These are phyloP conservation scores for Polymyxa betae DNA, from an alignment of 208 protist genomes.

Conservation along the genomic window DNA sequence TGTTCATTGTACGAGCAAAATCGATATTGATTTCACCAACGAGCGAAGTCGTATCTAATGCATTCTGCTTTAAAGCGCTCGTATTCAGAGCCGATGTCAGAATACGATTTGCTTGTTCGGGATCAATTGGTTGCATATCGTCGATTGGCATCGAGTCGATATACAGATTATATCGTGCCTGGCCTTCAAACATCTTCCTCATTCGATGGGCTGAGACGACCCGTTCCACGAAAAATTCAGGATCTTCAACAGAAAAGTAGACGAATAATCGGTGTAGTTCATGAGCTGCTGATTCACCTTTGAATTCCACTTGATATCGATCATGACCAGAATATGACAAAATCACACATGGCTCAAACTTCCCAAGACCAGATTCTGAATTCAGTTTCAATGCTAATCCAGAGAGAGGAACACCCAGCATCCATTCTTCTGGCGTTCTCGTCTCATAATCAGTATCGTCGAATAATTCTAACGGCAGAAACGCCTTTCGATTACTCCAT, in stretches of 20 bases:
- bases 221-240: conserved; percentile 53
- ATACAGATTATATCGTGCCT: conserved; percentile 56
- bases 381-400: not conserved
- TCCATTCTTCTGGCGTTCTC: conserved; percentile 29
- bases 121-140: conserved; percentile 57
- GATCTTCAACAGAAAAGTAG: conserved; percentile 56
- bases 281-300: not conserved
- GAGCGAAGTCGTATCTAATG: conserved; percentile 57
- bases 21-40: conserved; percentile 60
- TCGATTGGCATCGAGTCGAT: conserved; percentile 63
- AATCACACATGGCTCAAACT: conserved; percentile 48
- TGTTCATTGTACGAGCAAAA: conserved; percentile 63
- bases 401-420: not conserved
- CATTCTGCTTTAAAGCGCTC: conserved; percentile 56
- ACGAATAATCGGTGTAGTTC: conserved; percentile 52
- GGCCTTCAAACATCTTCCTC: conserved; percentile 55
- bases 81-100: conserved; percentile 53
- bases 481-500: conserved; percentile 52
- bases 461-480: conserved; percentile 59
- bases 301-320: conserved; percentile 5
- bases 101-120: conserved; percentile 59
- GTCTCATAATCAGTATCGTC: conserved; percentile 61
- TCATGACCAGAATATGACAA: conserved; percentile 1
- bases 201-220: conserved; percentile 52
- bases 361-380: not conserved